These are phyloP conservation scores for Dentipellis fragilis DNA, from an alignment of 768 basidiomycete genomes.

Conservation along the genomic window DNA sequence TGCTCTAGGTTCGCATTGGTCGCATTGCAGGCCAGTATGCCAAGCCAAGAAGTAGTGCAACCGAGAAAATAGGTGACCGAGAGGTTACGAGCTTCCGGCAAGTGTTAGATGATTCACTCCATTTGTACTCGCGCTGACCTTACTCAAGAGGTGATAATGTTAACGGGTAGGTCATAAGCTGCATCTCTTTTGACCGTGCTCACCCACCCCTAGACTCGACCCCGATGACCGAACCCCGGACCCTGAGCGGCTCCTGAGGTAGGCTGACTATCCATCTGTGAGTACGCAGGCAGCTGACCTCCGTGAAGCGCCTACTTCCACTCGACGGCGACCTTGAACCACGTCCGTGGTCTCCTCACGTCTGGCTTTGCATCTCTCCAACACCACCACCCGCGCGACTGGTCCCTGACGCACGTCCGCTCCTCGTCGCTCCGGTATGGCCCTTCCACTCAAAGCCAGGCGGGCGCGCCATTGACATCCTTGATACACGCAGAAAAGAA, in stretches of 20 bases:
- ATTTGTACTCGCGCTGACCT: not conserved
- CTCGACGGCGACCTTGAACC: constrained; percentile 88
- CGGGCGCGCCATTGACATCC: not conserved
- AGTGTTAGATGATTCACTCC: not conserved
- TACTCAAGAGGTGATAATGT: constrained; percentile 85
- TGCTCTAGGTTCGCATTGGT: constrained; percentile 60
- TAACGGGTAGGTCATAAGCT: constrained; percentile 53
- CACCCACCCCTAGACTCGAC: constrained; percentile 38
- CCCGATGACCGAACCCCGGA: constrained; percentile 78
- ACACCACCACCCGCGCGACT: constrained; percentile 84
- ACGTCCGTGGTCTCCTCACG: constrained; percentile 77
- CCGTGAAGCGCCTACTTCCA: constrained; percentile 83
- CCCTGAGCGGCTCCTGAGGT: constrained; percentile 83
- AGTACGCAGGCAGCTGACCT: not conserved
- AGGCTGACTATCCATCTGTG: not conserved
- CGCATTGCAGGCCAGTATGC: constrained; percentile 96
- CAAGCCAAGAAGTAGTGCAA: constrained; percentile 81
- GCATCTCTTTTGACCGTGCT: not conserved
- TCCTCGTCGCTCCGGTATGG: constrained; percentile 62
- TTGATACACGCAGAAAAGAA: constrained; percentile 39
- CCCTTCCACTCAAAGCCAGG: not conserved
- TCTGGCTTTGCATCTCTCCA: constrained; percentile 93
- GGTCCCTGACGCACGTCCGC: constrained; percentile 89
- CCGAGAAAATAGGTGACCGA: constrained; percentile 65
- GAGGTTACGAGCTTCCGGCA: constrained; percentile 81